phyloP scores from a whole-genome alignment of 495 filamentous ascomycete genomes.

The Astrothelium macrocarpum region DNA sequence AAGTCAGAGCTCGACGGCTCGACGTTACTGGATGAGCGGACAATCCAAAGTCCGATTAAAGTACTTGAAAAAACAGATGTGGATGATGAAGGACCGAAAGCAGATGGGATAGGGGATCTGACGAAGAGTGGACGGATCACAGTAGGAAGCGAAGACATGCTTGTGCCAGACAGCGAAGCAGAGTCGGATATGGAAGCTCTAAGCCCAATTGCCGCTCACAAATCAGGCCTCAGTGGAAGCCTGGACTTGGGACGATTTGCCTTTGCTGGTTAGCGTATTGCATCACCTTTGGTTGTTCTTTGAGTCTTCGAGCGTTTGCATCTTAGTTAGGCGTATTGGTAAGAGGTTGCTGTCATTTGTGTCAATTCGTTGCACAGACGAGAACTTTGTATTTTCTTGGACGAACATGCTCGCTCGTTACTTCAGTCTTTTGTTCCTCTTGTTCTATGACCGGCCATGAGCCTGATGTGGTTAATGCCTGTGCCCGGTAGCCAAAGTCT shows the following conservation, averaged over 20 bases:
- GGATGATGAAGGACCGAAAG: conserved; percentile 9
- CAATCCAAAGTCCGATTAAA: neutral
- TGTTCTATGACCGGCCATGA: too few relatives aligned
- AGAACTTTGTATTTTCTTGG: too few relatives aligned
- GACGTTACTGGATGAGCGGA: neutral
- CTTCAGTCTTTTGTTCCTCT: too few relatives aligned
- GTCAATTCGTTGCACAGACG: neutral
- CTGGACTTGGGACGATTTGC: conserved; percentile 29
- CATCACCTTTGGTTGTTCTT: neutral
- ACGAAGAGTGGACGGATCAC: conserved; percentile 9
- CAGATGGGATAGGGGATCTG: conserved; percentile 10
- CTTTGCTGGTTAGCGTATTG: conserved; percentile 19
- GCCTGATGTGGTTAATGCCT: too few relatives aligned
- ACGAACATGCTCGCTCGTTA: too few relatives aligned
- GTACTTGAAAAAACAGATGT: neutral
- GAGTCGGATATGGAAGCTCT: conserved; percentile 37
- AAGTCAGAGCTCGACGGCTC: conserved; percentile 7
- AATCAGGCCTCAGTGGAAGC: conserved; percentile 9
- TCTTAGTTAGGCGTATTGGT: neutral
- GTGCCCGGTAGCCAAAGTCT: too few relatives aligned
- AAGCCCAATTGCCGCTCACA: conserved; percentile 5
- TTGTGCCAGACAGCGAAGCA: conserved; percentile 61
- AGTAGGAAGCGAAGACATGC: conserved; percentile 66
- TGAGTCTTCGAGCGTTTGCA: neutral
- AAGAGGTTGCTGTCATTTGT: neutral